Percentiles rank a stretch among this genome's conserved stretches.
These are phyloP conservation scores for Sarocladiaceae sp. DNA, from an alignment of 2,329 filamentous ascomycete genomes.

Conservation along the genomic window DNA sequence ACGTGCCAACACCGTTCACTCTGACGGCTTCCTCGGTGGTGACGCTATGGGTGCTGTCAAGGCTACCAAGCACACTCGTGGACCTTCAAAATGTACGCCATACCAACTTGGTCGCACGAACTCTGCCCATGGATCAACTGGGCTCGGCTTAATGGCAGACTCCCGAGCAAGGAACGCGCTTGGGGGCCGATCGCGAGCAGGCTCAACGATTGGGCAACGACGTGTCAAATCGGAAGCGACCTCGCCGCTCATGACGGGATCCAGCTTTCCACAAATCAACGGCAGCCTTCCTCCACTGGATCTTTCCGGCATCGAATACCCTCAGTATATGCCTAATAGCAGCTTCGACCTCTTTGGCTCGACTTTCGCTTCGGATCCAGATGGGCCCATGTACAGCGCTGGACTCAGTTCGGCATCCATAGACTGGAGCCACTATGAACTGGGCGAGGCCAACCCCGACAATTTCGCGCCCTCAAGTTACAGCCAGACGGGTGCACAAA, in stretches of 20 bases:
- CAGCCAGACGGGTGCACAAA: constrained; percentile 44
- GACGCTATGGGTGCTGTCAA: constrained; percentile 61
- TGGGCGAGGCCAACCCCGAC: constrained; percentile 35
- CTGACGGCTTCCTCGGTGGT: constrained; percentile 52
- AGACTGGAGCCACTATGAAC: constrained; percentile 40
- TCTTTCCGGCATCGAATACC: constrained; percentile 48
- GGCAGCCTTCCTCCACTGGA: constrained; percentile 51
- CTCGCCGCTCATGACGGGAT: constrained; percentile 48
- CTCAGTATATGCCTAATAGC: constrained; percentile 39
- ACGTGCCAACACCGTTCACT: constrained; percentile 56
- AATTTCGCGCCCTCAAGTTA: constrained; percentile 49
- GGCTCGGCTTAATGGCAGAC: constrained; percentile 26
- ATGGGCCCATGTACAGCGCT: constrained; percentile 55
- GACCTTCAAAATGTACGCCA: constrained; percentile 55
- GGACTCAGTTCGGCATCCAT: constrained; percentile 50
- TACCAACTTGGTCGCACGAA: constrained; percentile 55
- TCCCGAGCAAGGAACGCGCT: neutral
- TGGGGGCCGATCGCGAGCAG: constrained; percentile 6
- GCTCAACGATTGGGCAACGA: constrained; percentile 34
- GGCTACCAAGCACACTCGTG: constrained; percentile 53
- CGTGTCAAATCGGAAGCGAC: constrained; percentile 55
- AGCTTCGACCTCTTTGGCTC: constrained; percentile 47
- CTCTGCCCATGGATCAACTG: constrained; percentile 47
- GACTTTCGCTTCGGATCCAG: constrained; percentile 41
- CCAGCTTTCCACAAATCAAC: constrained; percentile 46